A percentile compares a stretch with the other conserved stretches of the same genome.
These are phyloP conservation scores for Lactarius pseudohatsudake DNA, from an alignment of 768 basidiomycete genomes.

Conservation along the genomic window DNA sequence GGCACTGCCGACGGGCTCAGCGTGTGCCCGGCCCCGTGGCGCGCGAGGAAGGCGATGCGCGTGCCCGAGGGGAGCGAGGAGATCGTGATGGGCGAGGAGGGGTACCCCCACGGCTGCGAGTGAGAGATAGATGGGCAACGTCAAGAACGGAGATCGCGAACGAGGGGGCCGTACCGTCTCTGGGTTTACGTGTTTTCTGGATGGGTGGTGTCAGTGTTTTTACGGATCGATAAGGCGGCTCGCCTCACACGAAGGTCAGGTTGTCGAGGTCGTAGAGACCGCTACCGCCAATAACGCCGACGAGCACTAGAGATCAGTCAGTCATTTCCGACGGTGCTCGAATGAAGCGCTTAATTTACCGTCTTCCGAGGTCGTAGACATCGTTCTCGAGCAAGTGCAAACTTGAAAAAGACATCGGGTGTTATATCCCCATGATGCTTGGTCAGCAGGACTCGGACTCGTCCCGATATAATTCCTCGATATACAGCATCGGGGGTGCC, in stretches of 20 bases:
- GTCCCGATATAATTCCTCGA: neutral
- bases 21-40: slow-evolving; percentile 82
- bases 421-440: slow-evolving; percentile 5
- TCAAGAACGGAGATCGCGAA: no score
- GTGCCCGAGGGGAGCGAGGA: slow-evolving; percentile 79
- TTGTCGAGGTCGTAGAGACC: slow-evolving; percentile 94
- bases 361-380: slow-evolving; percentile 9
- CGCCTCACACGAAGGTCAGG: slow-evolving; percentile 76
- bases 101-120: slow-evolving; percentile 85
- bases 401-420: neutral
- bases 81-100: slow-evolving; percentile 92
- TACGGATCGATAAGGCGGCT: neutral
- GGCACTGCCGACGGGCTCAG: slow-evolving; percentile 82
- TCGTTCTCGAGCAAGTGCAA: neutral
- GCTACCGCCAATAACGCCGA: slow-evolving; percentile 90
- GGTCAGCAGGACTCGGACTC: neutral
- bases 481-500: neutral
- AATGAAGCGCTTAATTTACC: slow-evolving; percentile 3
- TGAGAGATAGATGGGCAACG: neutral
- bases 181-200: slow-evolving; percentile 72
- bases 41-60: slow-evolving; percentile 84
- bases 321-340: neutral
- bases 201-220: neutral
- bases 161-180: slow-evolving; percentile 59
- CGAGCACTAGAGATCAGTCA: slow-evolving; percentile 50